A percentile compares a stretch with the other conserved stretches of the same genome.
Conservation (phyloP, 2,329 filamentous ascomycete species). For the Colletotrichum nymphaeae region DNA sequence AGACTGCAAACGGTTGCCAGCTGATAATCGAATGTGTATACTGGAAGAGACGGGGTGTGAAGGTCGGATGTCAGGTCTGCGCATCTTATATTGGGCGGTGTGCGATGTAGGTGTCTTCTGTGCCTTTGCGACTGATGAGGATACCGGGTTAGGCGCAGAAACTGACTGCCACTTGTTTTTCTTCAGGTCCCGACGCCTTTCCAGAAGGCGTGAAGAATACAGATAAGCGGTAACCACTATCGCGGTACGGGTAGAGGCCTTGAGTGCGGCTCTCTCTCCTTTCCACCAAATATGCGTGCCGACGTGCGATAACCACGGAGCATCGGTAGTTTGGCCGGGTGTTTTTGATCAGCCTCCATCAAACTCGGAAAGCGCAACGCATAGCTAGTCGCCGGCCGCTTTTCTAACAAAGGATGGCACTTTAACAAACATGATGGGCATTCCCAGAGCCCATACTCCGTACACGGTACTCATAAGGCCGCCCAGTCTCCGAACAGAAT, state of each 20-base stretch:
- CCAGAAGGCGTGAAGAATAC: conserved; percentile 16
- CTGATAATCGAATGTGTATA: background rate
- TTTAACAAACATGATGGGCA: background rate
- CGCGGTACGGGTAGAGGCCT: background rate
- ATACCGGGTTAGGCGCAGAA: background rate
- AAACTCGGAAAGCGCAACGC: background rate
- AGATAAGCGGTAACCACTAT: background rate
- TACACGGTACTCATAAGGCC: no score
- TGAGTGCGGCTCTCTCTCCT: conserved; percentile 14
- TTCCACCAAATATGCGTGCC: conserved; percentile 1
- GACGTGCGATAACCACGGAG: background rate
- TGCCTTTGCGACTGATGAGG: background rate
- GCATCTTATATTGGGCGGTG: background rate
- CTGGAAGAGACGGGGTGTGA: background rate
- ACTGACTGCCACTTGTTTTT: background rate
- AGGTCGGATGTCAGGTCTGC: background rate
- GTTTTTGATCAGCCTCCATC: conserved; percentile 1
- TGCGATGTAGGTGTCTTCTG: background rate
- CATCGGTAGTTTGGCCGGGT: background rate
- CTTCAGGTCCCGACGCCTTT: background rate
- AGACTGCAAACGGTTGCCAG: conserved; percentile 16
- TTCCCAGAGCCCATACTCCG: background rate
- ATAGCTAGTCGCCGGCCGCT: background rate
- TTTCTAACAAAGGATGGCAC: background rate
- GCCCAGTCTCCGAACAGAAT: background rate